Conservation (phyloP, 257 asterid genomes). For the Ballota nigra region DNA sequence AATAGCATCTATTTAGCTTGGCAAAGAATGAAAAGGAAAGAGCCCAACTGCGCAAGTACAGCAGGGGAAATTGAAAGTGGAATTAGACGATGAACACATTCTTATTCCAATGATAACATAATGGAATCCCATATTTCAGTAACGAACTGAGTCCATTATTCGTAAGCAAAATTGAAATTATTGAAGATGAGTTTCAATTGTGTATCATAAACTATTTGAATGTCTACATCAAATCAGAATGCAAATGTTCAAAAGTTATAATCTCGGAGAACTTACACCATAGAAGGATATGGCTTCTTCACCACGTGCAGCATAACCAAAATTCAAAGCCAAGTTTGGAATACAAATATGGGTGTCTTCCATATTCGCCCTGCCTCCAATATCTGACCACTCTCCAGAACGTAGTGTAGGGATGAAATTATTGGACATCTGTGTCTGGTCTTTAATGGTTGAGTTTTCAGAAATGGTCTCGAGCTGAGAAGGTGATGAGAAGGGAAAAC, state of each 20-base stretch:
- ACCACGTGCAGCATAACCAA: conserved; percentile 45
- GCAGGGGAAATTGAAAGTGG: neutral
- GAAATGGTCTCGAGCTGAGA: conserved; percentile 77
- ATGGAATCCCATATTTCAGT: too few relatives aligned
- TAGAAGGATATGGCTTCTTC: conserved; percentile 82
- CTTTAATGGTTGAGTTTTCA: conserved; percentile 53
- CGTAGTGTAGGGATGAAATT: conserved; percentile 67
- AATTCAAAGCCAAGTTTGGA: conserved; percentile 63
- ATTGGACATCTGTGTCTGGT: conserved; percentile 33
- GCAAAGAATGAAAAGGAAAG: neutral
- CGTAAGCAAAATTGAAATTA: neutral
- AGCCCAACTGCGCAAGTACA: neutral
- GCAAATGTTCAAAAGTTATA: conserved; percentile 10
- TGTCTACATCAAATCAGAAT: neutral
- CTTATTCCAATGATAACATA: neutral
- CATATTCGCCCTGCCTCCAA: conserved; percentile 73
- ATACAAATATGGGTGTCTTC: conserved; percentile 92
- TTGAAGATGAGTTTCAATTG: neutral
- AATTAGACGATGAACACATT: neutral
- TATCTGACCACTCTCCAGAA: conserved; percentile 82
- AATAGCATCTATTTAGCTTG: neutral
- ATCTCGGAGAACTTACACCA: conserved; percentile 76
- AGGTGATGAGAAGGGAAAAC: neutral
- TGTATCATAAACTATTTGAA: neutral
- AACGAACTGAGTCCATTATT: neutral